phyloP scores from a whole-genome alignment of 768 basidiomycete genomes.

The Paxillus ammoniavirescens region DNA sequence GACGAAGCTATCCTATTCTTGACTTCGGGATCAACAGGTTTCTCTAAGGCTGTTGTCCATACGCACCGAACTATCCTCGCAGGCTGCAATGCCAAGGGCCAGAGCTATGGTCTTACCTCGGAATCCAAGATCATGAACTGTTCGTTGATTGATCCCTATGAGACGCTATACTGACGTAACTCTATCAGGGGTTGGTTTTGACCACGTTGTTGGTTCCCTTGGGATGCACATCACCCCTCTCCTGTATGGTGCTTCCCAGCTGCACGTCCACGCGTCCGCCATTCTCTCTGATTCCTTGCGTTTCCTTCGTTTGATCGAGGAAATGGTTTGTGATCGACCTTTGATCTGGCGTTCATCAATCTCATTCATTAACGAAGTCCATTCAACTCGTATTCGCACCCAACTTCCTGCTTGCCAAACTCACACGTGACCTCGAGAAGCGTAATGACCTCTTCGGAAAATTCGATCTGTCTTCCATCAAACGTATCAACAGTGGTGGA shows the following conservation, averaged over 20 bases:
- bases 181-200: slow-evolving; percentile 39
- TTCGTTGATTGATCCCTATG: slow-evolving; percentile 5
- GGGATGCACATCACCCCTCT: slow-evolving; percentile 42
- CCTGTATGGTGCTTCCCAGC: slow-evolving; percentile 27
- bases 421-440: slow-evolving; percentile 32
- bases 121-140: slow-evolving; percentile 41
- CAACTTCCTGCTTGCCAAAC: slow-evolving; percentile 42
- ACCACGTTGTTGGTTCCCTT: slow-evolving; percentile 43
- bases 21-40: slow-evolving; percentile 45
- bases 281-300: slow-evolving; percentile 24
- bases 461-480: slow-evolving; percentile 35
- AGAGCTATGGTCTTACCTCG: slow-evolving; percentile 33
- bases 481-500: slow-evolving; percentile 40
- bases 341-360: slow-evolving; percentile 14
- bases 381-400: slow-evolving; percentile 36
- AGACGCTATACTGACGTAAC: neutral
- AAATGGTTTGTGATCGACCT: slow-evolving; percentile 28
- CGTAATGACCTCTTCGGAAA: slow-evolving; percentile 22
- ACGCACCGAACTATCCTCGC: slow-evolving; percentile 39
- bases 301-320: slow-evolving; percentile 34
- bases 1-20: slow-evolving; percentile 34
- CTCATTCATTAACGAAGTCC: slow-evolving; percentile 22
- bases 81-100: slow-evolving; percentile 32
- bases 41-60: slow-evolving; percentile 42
- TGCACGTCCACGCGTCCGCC: slow-evolving; percentile 21